A percentile compares a stretch with the other conserved stretches of the same genome.
Conservation (phyloP, 208 protist genomes). For the Crithidia brevicula region DNA sequence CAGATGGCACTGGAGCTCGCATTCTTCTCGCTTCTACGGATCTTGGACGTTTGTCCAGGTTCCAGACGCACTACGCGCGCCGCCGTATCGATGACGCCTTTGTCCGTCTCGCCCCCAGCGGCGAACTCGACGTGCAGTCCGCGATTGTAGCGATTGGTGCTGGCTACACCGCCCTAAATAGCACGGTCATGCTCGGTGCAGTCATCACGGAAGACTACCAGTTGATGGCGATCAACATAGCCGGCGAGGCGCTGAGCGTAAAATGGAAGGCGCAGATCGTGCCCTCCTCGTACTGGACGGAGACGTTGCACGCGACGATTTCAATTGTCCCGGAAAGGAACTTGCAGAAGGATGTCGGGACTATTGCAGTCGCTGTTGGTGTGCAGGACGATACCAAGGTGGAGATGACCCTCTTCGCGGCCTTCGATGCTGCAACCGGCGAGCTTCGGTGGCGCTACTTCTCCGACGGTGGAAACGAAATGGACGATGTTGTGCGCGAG, state of each 20-base stretch:
- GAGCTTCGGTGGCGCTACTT: slow-evolving; percentile 75
- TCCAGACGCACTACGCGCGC: slow-evolving; percentile 46
- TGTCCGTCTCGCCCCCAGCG: slow-evolving; percentile 33
- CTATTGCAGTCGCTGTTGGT: slow-evolving; percentile 59
- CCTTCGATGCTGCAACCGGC: slow-evolving; percentile 75
- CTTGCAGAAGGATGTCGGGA: slow-evolving; percentile 75
- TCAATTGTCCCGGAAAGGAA: slow-evolving; percentile 79
- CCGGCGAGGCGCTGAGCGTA: slow-evolving; percentile 21
- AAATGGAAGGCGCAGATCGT: slow-evolving; percentile 52
- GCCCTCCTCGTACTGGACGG: slow-evolving; percentile 19
- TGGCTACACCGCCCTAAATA: slow-evolving; percentile 42
- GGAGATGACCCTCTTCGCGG: slow-evolving; percentile 63
- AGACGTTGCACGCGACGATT: slow-evolving; percentile 59
- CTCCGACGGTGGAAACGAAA: slow-evolving; percentile 69
- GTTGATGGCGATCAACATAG: slow-evolving; percentile 23
- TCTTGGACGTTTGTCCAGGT: slow-evolving; percentile 45
- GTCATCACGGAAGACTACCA: slow-evolving; percentile 69
- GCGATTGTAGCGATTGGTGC: slow-evolving; percentile 67
- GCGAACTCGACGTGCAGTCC: slow-evolving; percentile 30
- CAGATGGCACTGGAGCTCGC: slow-evolving; percentile 49
- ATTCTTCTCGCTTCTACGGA: slow-evolving; percentile 50
- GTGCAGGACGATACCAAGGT: slow-evolving; percentile 33
- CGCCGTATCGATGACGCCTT: slow-evolving; percentile 59
- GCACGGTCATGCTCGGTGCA: slow-evolving; percentile 42
- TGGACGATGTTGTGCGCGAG: slow-evolving; percentile 67